Conservation (phyloP, 768 basidiomycete species). For the Terana coerulea region DNA sequence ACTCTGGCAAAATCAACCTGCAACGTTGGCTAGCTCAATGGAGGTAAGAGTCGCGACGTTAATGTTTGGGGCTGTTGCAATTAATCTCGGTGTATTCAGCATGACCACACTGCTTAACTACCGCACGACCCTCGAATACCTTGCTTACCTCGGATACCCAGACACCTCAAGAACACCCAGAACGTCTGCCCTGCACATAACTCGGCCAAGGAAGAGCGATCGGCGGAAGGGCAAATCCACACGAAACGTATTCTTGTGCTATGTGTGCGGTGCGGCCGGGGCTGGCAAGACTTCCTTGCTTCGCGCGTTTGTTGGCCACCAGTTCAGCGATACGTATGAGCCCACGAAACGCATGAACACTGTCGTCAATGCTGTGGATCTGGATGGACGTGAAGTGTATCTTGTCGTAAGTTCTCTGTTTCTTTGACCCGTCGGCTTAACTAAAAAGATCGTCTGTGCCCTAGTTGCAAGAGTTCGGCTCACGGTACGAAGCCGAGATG, state of each 20-base stretch:
- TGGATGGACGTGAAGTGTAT: conserved; percentile 93
- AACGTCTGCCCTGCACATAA: conserved; percentile 84
- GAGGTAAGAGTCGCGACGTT: conserved; percentile 53
- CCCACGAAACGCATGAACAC: conserved; percentile 88
- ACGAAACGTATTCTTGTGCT: conserved; percentile 89
- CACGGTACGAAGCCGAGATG: conserved; percentile 89
- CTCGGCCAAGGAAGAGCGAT: conserved; percentile 79
- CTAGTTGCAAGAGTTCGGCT: conserved; percentile 96
- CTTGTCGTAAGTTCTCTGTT: conserved; percentile 75
- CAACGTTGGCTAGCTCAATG: conserved; percentile 99
- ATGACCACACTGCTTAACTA: conserved; percentile 98
- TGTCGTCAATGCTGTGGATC: conserved; percentile 94
- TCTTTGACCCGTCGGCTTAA: background rate
- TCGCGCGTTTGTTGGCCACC: conserved; percentile 81
- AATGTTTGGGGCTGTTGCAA: background rate
- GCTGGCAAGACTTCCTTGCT: conserved; percentile 91
- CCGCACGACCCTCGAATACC: conserved; percentile 86
- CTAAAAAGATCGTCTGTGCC: background rate
- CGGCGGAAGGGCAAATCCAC: conserved; percentile 84
- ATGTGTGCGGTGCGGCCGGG: conserved; percentile 93
- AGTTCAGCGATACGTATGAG: conserved; percentile 70
- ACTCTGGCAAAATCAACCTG: conserved; percentile 86
- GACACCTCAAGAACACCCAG: conserved; percentile 64
- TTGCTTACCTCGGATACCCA: conserved; percentile 93
- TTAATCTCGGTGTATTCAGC: conserved; percentile 35